Evolutionary conservation across 1,139 yeast genomes (phyloP), one percentile per base, ranked within the genome.

Genomic region (Magnusiomyces paraingens): DNA sequence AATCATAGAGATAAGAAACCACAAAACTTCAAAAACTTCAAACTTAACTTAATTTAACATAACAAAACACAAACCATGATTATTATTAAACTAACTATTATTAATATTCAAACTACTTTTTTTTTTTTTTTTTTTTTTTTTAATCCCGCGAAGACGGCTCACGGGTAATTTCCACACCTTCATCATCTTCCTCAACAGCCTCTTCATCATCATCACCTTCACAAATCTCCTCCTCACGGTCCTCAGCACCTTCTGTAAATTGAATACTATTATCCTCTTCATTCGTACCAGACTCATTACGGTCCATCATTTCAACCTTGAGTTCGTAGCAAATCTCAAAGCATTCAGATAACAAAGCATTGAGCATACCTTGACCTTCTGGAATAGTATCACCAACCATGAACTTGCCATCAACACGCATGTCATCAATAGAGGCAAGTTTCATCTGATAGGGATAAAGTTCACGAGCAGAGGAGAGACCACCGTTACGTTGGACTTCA

Each of bases 381-480:
- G 99, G 99, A 43, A 91, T 84, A 59, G 87, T 86, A 53, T 83
- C 87, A 59, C 88, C 89, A 39, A 89, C 86, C 65, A 86, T 82
- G 65, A 93, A 93, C 73, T 87, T 91, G 38, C 99, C 99, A 67
- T 93, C 98, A 18, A 75, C 78, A 64, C 97, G 80, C 65, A 86
- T 70, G 64, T 89, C 86, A 68, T 93, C 98, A 59, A 93, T 77
- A 14, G 95, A 84, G 0, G 95, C 94, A 55, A 93, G 77, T 70
- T 93, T 93, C 82, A 93, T 83, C 70, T 93, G 98, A 69, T 88
- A 93, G 8, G 98, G 99, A 65, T 90, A 93, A 56, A 93, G 76
- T 66, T 93, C 99, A 59, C 98, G 80, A 57, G 86, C 79, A 53
- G 86, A 84, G 55, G 86, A 84, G 52, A 93, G 79, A 3, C 98